Base-by-base conservation (phyloP, 371 early-diverging fungal genomes). In the Mortierella sp. region DNA sequence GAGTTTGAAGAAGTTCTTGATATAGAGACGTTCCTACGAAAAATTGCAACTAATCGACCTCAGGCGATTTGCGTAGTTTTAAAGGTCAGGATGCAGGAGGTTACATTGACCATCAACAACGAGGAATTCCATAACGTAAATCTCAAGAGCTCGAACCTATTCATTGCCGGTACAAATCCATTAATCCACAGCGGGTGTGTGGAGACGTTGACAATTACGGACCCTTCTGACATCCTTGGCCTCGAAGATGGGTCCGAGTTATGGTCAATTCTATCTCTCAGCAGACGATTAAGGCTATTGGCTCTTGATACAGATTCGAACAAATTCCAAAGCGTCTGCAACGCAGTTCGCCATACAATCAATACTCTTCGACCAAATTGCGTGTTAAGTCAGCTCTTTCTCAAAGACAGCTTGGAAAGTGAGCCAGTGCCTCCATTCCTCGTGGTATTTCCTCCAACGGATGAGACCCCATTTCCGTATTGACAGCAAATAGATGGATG, bases 1-100 rank as follows among this genome's bases (percentile, higher is more conserved):
- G 40, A 36, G 40, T n/a, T 60, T 8, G 60, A 60, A 40, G 60
- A 60, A n/a, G 9, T 60, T 6, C n/a, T 40, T 36, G n/a, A 41
- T 36, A 16, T 60, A 10, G 40, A 60, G 22, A n/a, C 4, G 0
- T 60, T 60, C 40, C 19, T 60, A n/a, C 13, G 5, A 13, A 41
- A 6, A 15, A n/a, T 60, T 8, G 40, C 60, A n/a, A 2, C 0
- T 2, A 19, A 40, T 16, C 21, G 19, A 22, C 21, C 41, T 1
- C 40, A 60, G n/a, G n/a, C 60, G 40, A 40, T 60, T n/a, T 16
- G n/a, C 4, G 60, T 60, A n/a, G 4, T 16, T 19, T 40, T 60
- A 22, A 40, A n/a, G 15, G n/a, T 60, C 5, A 36, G 60, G 40
- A 8, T 5, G 21, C 60, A 60, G n/a, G 22, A 36, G 38, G 40